Evolutionary conservation across 164 flowering plant species (phyloP), one percentile per base, ranked within the genome.

Genomic region (Hamamelis virginiana): DNA sequence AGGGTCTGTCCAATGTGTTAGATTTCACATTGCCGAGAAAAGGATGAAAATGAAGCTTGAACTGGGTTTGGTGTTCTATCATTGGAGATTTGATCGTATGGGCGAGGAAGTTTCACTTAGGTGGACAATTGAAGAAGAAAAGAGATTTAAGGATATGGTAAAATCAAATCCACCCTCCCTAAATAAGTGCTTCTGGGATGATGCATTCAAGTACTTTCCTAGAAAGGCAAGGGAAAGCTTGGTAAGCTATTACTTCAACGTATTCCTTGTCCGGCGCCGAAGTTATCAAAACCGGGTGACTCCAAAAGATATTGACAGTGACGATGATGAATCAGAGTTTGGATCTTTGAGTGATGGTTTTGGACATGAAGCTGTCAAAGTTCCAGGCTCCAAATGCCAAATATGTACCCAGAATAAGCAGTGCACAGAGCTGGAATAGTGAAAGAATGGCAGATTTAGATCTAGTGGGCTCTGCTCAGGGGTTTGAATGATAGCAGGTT

Each of bases 1-100:
- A 12, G 82, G 83, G 16, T 79, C 87, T 21, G 82, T 78, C 63
- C 71, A 64, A 47, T 84, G 87, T 63, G 58, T 76, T 55, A 70
- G 83, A 62, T 78, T 84, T 76, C 87, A 84, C 65, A 70, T 76
- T 59, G 83, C 87, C 6, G 87, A 80, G 70, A 75, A 71, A 15
- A 81, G 81, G 65, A 67, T 77, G 75, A 73, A 64, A 51, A 25
- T 84, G 68, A 81, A 81, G 72, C 76, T 53, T 18, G 80, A 81
- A 65, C 79, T 84, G 14, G 83, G 83, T 19, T 8, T 72, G 5
- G 72, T 55, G 23, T 84, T 84, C 65, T 81, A 60, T 58, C 69
- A 15, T 23, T 84, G 81, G 83, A 64, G 67, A 53, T 81, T 84
- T 22, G 43, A 74, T 71, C 56, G 27, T 14, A 81, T 84, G 84